These are phyloP conservation scores for Mortierella sp. DNA, from an alignment of 371 early-diverging fungal species.

Conservation along the genomic window DNA sequence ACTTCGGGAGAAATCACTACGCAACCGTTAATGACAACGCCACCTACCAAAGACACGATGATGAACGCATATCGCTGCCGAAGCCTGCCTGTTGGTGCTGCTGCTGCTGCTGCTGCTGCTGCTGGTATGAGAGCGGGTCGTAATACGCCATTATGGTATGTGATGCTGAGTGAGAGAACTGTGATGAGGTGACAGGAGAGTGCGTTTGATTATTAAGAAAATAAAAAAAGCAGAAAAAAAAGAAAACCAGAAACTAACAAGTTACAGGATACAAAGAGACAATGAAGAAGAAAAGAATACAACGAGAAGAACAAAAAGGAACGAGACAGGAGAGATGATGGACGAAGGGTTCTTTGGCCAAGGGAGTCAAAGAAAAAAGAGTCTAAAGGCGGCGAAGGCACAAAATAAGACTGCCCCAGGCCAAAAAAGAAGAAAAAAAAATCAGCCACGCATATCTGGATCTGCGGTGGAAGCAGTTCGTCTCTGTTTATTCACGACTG, in stretches of 20 bases:
- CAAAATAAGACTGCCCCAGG: not conserved
- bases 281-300: constrained; percentile 1
- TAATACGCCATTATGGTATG: constrained; percentile 34
- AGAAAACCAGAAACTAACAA: not conserved
- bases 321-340: not conserved
- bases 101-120: constrained; percentile 42
- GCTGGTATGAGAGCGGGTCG: constrained; percentile 43
- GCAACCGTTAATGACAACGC: too few species aligned
- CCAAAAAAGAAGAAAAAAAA: not conserved
- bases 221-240: not conserved
- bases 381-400: not conserved
- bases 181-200: not conserved
- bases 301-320: not conserved
- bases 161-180: not conserved
- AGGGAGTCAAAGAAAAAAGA: not conserved
- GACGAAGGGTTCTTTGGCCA: too few species aligned
- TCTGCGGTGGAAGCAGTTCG: too few species aligned
- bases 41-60: constrained; percentile 37
- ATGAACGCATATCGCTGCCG: constrained; percentile 24
- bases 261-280: not conserved
- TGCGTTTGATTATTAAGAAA: not conserved
- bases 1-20: too few species aligned
- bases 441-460: too few species aligned
- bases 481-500: constrained; percentile 31
- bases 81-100: constrained; percentile 16